phyloP scores from a whole-genome alignment of 495 filamentous ascomycete species.

The Xylaria acuta region DNA sequence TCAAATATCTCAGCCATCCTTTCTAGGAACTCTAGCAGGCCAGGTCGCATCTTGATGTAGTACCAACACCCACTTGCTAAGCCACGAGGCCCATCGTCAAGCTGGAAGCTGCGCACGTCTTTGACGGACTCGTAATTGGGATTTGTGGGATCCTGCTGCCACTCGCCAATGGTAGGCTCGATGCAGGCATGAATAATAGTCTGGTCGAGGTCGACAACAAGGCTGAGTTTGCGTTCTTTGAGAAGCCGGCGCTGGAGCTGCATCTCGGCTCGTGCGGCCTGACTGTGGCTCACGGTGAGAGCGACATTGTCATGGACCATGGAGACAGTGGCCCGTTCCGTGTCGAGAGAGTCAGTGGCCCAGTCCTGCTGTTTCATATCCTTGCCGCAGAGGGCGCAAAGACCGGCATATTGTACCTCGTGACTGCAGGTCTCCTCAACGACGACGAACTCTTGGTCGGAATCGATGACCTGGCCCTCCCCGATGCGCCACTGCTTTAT shows the following conservation, averaged over 20 bases:
- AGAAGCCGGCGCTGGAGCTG: conserved; percentile 85
- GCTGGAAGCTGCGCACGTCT: conserved; percentile 84
- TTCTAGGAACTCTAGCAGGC: conserved; percentile 81
- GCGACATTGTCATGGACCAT: conserved; percentile 90
- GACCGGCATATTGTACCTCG: conserved; percentile 84
- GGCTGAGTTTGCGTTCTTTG: conserved; percentile 77
- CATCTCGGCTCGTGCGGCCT: conserved; percentile 82
- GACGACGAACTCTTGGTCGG: conserved; percentile 66
- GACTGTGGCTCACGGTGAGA: conserved; percentile 73
- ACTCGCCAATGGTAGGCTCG: conserved; percentile 94
- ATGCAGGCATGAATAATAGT: conserved; percentile 99
- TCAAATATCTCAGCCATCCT: conserved; percentile 84
- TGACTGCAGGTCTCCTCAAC: conserved; percentile 93
- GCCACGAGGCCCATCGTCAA: conserved; percentile 80
- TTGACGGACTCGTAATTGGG: conserved; percentile 92
- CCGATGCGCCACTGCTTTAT: conserved; percentile 76
- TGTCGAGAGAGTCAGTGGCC: conserved; percentile 60
- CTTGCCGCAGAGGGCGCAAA: conserved; percentile 92
- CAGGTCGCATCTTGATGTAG: conserved; percentile 98
- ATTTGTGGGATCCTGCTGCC: conserved; percentile 85
- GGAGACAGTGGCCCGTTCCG: conserved; percentile 85
- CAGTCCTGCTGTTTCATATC: conserved; percentile 83
- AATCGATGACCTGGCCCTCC: conserved; percentile 71
- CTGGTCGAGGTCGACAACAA: conserved; percentile 97
- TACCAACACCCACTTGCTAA: conserved; percentile 79